Conservation (phyloP, 345 rosid species). For the Balakata baccata region DNA sequence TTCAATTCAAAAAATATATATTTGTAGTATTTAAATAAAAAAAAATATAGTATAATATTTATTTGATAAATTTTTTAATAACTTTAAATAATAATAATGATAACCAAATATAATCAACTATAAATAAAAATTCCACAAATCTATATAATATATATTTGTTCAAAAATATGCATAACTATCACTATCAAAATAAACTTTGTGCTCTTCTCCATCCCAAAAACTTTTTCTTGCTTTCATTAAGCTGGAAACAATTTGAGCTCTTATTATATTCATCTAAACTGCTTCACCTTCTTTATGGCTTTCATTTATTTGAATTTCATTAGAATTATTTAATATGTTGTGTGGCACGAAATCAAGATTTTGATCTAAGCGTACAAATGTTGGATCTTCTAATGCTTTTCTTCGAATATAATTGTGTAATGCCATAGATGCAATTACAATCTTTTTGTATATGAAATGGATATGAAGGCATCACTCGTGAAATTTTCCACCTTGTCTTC, state of each 20-base stretch:
- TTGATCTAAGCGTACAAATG: not conserved
- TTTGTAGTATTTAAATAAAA: too few relatives aligned
- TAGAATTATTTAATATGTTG: not conserved
- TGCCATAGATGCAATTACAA: not conserved
- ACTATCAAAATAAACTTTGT: too few relatives aligned
- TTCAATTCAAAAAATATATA: too few relatives aligned
- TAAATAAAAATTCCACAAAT: too few relatives aligned
- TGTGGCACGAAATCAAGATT: not conserved
- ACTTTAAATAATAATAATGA: too few relatives aligned
- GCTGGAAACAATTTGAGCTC: not conserved
- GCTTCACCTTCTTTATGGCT: not conserved
- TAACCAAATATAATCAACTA: too few relatives aligned
- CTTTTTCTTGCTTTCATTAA: not conserved
- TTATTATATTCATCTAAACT: not conserved
- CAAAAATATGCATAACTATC: too few relatives aligned
- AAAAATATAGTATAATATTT: too few relatives aligned
- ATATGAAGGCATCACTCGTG: not conserved
- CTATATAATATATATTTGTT: too few relatives aligned
- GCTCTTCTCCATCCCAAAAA: too few relatives aligned
- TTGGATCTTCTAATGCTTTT: not conserved
- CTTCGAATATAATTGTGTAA: not conserved
- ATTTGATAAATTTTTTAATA: too few relatives aligned
- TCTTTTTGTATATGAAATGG: not conserved
- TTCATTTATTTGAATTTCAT: not conserved
- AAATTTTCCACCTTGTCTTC: constrained; percentile 1